phyloP scores from a whole-genome alignment of 768 basidiomycete genomes.

The Lactifluus pinguis region DNA sequence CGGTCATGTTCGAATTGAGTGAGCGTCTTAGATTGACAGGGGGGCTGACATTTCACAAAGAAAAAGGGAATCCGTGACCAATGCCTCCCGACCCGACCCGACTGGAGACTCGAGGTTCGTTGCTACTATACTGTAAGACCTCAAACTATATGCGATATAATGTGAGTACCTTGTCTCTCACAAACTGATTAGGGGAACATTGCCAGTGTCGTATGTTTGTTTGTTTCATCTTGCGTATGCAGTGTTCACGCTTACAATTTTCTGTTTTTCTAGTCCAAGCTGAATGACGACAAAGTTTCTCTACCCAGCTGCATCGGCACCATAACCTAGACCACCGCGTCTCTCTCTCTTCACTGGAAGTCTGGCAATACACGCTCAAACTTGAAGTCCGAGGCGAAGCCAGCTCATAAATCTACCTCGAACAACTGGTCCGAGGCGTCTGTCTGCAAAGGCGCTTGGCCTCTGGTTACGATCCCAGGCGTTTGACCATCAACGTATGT shows the following conservation, averaged over 20 bases:
- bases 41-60: too few species aligned
- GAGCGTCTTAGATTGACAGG: too few species aligned
- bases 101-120: too few species aligned
- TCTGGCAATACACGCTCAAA: conserved; percentile 11
- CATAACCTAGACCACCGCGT: conserved; percentile 3
- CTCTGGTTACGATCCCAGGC: conserved; percentile 26
- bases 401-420: not conserved
- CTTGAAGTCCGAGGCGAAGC: not conserved
- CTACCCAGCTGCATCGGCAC: not conserved
- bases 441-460: conserved; percentile 27
- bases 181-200: too few species aligned
- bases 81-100: too few species aligned
- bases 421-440: conserved; percentile 21
- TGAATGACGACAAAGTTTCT: not conserved
- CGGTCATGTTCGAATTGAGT: too few species aligned
- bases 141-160: too few species aligned
- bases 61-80: too few species aligned
- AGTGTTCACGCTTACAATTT: not conserved
- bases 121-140: too few species aligned
- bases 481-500: conserved; percentile 9
- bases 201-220: not conserved
- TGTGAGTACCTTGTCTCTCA: too few species aligned
- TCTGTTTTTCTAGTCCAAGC: too few species aligned
- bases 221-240: not conserved
- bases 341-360: not conserved